Conservation (phyloP, 2,329 filamentous ascomycete genomes). For the Colletotrichum karsti region DNA sequence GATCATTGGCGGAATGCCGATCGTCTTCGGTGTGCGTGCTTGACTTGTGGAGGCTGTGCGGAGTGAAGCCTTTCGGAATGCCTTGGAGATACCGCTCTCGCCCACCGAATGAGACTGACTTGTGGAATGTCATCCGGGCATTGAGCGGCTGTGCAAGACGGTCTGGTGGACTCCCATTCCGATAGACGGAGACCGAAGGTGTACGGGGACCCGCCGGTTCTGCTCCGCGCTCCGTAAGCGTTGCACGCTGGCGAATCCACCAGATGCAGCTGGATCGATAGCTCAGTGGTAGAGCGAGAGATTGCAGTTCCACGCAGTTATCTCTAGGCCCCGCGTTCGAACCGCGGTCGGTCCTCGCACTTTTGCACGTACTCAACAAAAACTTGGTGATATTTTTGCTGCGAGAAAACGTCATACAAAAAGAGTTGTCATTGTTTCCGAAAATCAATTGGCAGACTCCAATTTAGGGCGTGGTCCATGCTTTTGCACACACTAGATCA, state of each 20-base stretch:
- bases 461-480: no score
- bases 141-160: background rate
- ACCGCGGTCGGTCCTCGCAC: conserved; percentile 20
- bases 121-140: background rate
- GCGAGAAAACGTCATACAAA: no score
- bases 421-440: no score
- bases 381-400: no score
- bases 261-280: conserved; percentile 3
- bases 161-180: background rate
- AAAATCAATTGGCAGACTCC: no score
- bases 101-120: background rate
- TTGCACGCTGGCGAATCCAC: background rate
- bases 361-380: no score
- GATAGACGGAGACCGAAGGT: background rate
- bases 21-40: background rate
- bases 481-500: no score
- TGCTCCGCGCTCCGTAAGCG: background rate
- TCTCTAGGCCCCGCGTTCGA: conserved; percentile 30
- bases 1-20: conserved; percentile 1
- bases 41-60: conserved; percentile 10
- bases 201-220: background rate
- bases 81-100: background rate
- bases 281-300: conserved; percentile 21
- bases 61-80: background rate
- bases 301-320: conserved; percentile 22